phyloP scores from a whole-genome alignment of 164 flowering plant genomes.

The Umbilicus rupestris region DNA sequence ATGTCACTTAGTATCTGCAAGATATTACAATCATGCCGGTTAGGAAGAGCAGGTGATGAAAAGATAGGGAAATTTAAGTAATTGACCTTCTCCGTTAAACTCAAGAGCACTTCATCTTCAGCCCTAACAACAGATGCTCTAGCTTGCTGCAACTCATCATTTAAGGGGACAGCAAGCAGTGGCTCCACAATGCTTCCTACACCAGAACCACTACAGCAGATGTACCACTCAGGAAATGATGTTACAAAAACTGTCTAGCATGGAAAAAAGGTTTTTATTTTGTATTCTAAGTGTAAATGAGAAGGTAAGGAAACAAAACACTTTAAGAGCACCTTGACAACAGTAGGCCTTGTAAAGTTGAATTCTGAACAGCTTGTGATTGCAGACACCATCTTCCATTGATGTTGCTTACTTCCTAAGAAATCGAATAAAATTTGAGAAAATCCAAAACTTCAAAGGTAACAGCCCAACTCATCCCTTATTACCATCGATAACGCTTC shows the following conservation, averaged over 20 bases:
- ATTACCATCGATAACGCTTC: conserved; percentile 52
- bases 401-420: conserved; percentile 62
- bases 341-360: conserved; percentile 53
- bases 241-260: not conserved
- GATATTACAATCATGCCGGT: conserved; percentile 4
- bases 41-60: not conserved
- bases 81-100: conserved; percentile 66
- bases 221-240: conserved; percentile 16
- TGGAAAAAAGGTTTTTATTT: not conserved
- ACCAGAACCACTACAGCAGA: conserved; percentile 62
- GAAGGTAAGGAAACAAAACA: not conserved
- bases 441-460: not conserved
- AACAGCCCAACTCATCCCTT: conserved; percentile 1
- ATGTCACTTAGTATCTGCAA: conserved; percentile 56
- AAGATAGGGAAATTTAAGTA: conserved; percentile 9
- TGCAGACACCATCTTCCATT: conserved; percentile 85
- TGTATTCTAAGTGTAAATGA: not conserved
- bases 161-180: conserved; percentile 68
- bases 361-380: conserved; percentile 29
- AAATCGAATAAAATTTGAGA: conserved; percentile 2
- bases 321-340: conserved; percentile 52
- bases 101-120: conserved; percentile 68
- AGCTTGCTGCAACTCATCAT: conserved; percentile 86
- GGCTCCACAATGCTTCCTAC: conserved; percentile 72
- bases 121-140: conserved; percentile 56